Evolutionary conservation across 306 rosid species (phyloP).

Genomic region (Mucuna pruriens): DNA sequence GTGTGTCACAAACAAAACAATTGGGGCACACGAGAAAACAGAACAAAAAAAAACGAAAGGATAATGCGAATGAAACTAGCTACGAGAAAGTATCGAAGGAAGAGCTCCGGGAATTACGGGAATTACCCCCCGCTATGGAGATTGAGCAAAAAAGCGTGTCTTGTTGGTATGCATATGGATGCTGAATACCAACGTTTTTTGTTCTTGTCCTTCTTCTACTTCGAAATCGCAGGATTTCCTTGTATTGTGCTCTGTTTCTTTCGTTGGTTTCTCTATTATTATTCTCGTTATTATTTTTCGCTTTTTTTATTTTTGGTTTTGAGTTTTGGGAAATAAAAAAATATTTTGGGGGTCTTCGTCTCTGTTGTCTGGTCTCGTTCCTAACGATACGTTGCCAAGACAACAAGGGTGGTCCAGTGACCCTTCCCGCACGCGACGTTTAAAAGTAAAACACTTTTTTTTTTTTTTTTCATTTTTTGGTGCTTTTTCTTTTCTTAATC

Average conservation of each 20-base stretch:
- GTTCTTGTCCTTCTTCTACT: conserved; percentile 45
- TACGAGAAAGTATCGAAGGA: conserved; percentile 38
- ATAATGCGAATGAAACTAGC: conserved; percentile 26
- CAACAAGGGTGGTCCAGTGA: conserved; percentile 49
- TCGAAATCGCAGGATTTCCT: conserved; percentile 49
- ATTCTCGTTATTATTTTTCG: too few species aligned
- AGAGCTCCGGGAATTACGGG: conserved; percentile 55
- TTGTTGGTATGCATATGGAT: conserved; percentile 50
- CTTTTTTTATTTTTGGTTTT: not conserved
- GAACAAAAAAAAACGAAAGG: conserved; percentile 1
- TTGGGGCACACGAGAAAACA: conserved; percentile 28
- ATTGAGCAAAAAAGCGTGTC: conserved; percentile 48
- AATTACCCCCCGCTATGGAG: conserved; percentile 43
- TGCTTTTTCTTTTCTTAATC: not conserved
- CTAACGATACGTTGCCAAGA: conserved; percentile 38
- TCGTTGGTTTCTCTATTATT: not conserved
- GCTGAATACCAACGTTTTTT: conserved; percentile 39
- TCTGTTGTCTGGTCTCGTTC: conserved; percentile 7
- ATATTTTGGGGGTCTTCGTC: conserved; percentile 6
- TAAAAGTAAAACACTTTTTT: conserved; percentile 24
- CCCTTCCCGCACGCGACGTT: conserved; percentile 65
- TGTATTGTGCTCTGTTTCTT: conserved; percentile 13
- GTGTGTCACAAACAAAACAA: conserved; percentile 37
- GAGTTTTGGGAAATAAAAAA: conserved; percentile 21
- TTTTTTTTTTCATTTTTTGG: not conserved